A percentile compares a stretch with the other conserved stretches of the same genome.
These are phyloP conservation scores for Eutrema japonicum DNA, from an alignment of 345 rosid genomes.

Conservation along the genomic window DNA sequence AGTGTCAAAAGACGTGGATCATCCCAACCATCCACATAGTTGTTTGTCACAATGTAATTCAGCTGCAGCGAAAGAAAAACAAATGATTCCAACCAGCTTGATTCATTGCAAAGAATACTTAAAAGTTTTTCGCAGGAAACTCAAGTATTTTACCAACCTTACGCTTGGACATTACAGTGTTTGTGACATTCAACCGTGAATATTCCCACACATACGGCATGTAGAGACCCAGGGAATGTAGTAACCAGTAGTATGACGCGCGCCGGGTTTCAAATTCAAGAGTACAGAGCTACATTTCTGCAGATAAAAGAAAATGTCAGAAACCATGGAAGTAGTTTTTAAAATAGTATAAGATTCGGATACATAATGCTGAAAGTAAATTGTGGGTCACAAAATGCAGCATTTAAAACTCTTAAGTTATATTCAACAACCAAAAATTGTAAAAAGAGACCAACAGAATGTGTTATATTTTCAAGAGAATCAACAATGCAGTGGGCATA, in stretches of 20 bases:
- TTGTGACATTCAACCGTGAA: conserved; percentile 85
- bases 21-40: conserved; percentile 97
- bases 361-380: too few relatives aligned
- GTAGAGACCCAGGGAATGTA: conserved; percentile 75
- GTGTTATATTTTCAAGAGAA: conserved; percentile 92
- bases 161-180: conserved; percentile 95
- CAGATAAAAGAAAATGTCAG: conserved; percentile 10
- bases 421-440: conserved; percentile 1
- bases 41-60: conserved; percentile 75
- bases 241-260: conserved; percentile 91
- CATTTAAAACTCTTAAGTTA: too few relatives aligned
- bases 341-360: too few relatives aligned
- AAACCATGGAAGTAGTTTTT: neutral
- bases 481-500: conserved; percentile 93
- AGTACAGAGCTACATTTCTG: conserved; percentile 43
- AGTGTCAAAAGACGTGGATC: conserved; percentile 97
- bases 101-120: neutral
- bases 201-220: conserved; percentile 98
- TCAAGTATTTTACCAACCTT: conserved; percentile 56
- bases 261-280: conserved; percentile 75
- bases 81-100: conserved; percentile 9
- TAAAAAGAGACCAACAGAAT: conserved; percentile 60
- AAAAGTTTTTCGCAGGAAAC: conserved; percentile 3
- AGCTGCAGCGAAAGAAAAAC: conserved; percentile 52
- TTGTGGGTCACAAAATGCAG: too few relatives aligned